Percentiles rank a stretch among this genome's conserved stretches.
These are phyloP conservation scores for Yamadazyma olivae DNA, from an alignment of 805 yeast genomes.

Conservation along the genomic window DNA sequence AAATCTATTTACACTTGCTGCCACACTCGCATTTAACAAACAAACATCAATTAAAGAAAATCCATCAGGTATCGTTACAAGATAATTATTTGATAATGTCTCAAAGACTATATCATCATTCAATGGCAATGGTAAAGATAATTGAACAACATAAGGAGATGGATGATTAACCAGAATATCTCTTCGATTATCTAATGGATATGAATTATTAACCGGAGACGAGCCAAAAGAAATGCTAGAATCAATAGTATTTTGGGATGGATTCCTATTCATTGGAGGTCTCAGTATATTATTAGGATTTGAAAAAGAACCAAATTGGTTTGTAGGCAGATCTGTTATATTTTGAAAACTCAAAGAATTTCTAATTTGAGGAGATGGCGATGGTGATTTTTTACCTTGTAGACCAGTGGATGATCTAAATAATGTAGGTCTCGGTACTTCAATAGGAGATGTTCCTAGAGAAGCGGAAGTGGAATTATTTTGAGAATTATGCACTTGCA, in stretches of 20 bases:
- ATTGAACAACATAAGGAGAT: conserved; percentile 39
- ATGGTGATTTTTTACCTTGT: conserved; percentile 4
- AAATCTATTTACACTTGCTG: conserved; percentile 46
- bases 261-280: conserved; percentile 29
- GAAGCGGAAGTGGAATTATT: conserved; percentile 1
- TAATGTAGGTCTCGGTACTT: conserved; percentile 11
- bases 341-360: conserved; percentile 10
- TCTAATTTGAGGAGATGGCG: conserved; percentile 15
- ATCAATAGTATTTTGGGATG: conserved; percentile 36
- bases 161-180: conserved; percentile 16
- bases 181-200: conserved; percentile 5
- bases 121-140: conserved; percentile 39
- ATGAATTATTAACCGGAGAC: conserved; percentile 6
- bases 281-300: conserved; percentile 9
- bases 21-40: conserved; percentile 53
- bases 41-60: conserved; percentile 54
- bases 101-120: conserved; percentile 45
- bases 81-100: conserved; percentile 47
- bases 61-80: conserved; percentile 45
- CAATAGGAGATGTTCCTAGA: conserved; percentile 10
- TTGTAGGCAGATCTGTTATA: conserved; percentile 6
- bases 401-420: conserved; percentile 12
- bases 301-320: background rate
- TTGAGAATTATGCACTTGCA: background rate
- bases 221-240: conserved; percentile 21